Evolutionary conservation across 768 basidiomycete species (phyloP).

Genomic region (Trametes cingulata): DNA sequence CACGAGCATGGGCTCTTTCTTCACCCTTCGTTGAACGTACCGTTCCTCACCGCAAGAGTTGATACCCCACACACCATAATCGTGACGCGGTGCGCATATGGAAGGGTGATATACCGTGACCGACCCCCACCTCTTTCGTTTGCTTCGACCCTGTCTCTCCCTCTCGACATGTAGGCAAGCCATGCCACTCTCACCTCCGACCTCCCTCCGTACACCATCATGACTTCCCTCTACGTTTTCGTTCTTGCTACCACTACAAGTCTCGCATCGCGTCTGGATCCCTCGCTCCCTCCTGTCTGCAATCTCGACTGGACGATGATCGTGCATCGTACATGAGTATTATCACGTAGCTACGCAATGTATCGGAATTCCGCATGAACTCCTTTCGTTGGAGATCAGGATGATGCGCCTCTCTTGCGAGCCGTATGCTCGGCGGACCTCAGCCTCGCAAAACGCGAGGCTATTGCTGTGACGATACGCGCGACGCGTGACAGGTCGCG

Average conservation of each 20-base stretch:
- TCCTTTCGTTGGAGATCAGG: background rate
- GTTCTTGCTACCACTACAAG: background rate
- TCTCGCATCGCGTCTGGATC: background rate
- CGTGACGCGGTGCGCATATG: background rate
- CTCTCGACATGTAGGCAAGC: too few relatives aligned
- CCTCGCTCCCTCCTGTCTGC: background rate
- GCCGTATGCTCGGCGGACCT: too few relatives aligned
- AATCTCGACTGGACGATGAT: constrained; percentile 1
- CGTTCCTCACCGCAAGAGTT: too few relatives aligned
- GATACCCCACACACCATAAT: constrained; percentile 3
- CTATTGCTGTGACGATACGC: background rate
- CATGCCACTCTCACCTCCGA: background rate
- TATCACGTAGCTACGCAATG: constrained; percentile 4
- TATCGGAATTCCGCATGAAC: background rate
- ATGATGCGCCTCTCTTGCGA: too few relatives aligned
- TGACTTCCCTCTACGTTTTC: background rate
- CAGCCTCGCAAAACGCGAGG: too few relatives aligned
- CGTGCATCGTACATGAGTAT: constrained; percentile 1
- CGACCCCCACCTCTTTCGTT: too few relatives aligned
- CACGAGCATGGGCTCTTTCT: constrained; percentile 2
- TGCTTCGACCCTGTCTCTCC: too few relatives aligned
- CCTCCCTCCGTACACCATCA: background rate
- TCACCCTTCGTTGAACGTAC: constrained; percentile 3
- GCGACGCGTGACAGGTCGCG: background rate
- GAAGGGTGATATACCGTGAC: constrained; percentile 29